These are phyloP conservation scores for Monosporascus sp. DNA, from an alignment of 2,329 filamentous ascomycete genomes.

Conservation along the genomic window DNA sequence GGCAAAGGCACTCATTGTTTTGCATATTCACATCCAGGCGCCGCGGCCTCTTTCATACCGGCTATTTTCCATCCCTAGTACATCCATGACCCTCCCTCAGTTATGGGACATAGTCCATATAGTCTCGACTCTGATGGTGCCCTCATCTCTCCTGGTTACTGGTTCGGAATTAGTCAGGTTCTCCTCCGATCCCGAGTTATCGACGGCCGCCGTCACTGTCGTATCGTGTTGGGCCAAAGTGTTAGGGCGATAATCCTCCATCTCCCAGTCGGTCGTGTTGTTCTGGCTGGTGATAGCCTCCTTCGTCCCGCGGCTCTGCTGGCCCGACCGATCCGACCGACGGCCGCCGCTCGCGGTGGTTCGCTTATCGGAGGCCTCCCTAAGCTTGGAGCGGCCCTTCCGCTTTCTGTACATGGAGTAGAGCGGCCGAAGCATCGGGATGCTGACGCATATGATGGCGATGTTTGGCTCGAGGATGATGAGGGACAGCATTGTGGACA, in stretches of 20 bases:
- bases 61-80: no score
- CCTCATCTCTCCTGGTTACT: not conserved
- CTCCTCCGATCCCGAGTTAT: not conserved
- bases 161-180: not conserved
- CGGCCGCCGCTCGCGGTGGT: not conserved
- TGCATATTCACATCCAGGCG: no score
- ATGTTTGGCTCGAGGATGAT: not conserved
- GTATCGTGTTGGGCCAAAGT: not conserved
- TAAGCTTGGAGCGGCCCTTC: not conserved
- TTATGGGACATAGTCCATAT: not conserved
- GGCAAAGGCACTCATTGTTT: no score
- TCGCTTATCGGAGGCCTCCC: not conserved
- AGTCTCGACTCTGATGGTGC: slow-evolving; percentile 1
- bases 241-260: not conserved
- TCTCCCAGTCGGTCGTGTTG: not conserved
- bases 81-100: not conserved
- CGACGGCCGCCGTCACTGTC: not conserved
- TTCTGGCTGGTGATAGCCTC: not conserved
- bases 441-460: not conserved
- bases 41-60: no score
- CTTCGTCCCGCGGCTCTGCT: not conserved
- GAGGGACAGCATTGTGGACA: no score
- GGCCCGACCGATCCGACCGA: not conserved
- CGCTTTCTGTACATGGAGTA: not conserved
- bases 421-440: not conserved